These are phyloP conservation scores for Lotmaria passim DNA, from an alignment of 208 protist species.

Conservation along the genomic window DNA sequence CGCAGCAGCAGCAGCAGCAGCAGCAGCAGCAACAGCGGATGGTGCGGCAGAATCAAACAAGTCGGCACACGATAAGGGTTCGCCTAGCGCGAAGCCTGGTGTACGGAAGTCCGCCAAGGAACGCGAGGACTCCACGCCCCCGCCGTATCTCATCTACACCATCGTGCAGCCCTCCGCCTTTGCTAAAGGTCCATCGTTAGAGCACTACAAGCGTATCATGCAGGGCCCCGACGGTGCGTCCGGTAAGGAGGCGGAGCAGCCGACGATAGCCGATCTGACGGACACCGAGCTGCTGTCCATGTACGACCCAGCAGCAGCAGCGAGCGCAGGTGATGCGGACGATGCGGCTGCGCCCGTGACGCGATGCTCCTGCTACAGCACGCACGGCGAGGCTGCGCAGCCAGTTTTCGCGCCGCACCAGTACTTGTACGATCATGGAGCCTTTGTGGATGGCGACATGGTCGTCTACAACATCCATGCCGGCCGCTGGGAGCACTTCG, in stretches of 20 bases:
- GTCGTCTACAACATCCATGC: slow-evolving; percentile 49
- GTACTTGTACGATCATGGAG: slow-evolving; percentile 40
- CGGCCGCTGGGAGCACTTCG: slow-evolving; percentile 50
- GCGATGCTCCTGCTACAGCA: slow-evolving; percentile 5
- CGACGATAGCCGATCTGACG: not conserved
- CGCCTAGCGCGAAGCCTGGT: not conserved
- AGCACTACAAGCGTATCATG: slow-evolving; percentile 36
- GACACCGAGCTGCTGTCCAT: slow-evolving; percentile 12
- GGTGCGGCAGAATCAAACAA: not conserved
- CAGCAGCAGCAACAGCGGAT: slow-evolving; percentile 1
- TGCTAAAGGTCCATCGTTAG: slow-evolving; percentile 30
- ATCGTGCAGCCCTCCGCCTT: slow-evolving; percentile 37
- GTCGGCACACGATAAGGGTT: not conserved
- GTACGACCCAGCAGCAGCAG: slow-evolving; percentile 12
- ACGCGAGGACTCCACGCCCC: slow-evolving; percentile 1
- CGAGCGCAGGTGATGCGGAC: not conserved
- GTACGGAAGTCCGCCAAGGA: slow-evolving; percentile 14
- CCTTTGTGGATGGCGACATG: slow-evolving; percentile 65
- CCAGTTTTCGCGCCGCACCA: slow-evolving; percentile 31
- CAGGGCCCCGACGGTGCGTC: slow-evolving; percentile 6
- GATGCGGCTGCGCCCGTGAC: not conserved
- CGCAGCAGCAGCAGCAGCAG: not conserved
- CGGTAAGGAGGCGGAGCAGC: not conserved
- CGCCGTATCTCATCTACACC: slow-evolving; percentile 36
- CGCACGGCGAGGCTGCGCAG: not conserved